phyloP scores from a whole-genome alignment of 2,329 filamentous ascomycete species.

The Endoconidiophora polonica region DNA sequence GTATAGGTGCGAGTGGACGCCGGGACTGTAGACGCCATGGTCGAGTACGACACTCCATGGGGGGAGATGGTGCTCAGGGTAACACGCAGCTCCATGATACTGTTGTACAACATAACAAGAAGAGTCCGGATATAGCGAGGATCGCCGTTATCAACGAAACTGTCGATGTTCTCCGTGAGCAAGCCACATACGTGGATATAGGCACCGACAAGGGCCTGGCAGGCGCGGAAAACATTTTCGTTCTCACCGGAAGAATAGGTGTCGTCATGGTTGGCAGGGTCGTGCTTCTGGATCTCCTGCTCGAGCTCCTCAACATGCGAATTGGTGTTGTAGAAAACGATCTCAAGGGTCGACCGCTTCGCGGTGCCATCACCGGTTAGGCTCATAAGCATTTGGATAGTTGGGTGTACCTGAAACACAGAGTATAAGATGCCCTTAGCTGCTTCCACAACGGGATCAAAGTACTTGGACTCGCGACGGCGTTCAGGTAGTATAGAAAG shows the following conservation, averaged over 20 bases:
- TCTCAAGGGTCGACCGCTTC: constrained; percentile 47
- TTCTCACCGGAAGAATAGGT: constrained; percentile 36
- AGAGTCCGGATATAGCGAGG: constrained; percentile 50
- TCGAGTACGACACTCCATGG: constrained; percentile 1
- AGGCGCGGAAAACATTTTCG: constrained; percentile 46
- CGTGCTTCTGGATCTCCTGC: constrained; percentile 46
- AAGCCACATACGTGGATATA: constrained; percentile 50
- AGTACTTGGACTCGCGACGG: constrained; percentile 42
- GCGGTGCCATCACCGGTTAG: constrained; percentile 42
- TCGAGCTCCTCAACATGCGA: constrained; percentile 50
- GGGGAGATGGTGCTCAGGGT: constrained; percentile 26
- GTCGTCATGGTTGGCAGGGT: constrained; percentile 24
- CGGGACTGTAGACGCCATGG: constrained; percentile 2
- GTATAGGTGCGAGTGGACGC: not conserved
- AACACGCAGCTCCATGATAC: constrained; percentile 48
- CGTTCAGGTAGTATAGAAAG: constrained; percentile 48
- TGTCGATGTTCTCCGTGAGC: constrained; percentile 43
- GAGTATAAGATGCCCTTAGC: constrained; percentile 52
- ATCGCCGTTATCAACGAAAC: constrained; percentile 47
- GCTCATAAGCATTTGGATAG: constrained; percentile 48
- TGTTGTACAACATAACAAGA: constrained; percentile 47
- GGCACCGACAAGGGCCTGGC: constrained; percentile 44
- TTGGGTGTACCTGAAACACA: constrained; percentile 50
- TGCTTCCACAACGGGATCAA: constrained; percentile 45
- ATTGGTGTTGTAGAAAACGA: constrained; percentile 51